These are phyloP conservation scores for Petunia secreta DNA, from an alignment of 257 asterid species.

Conservation along the genomic window DNA sequence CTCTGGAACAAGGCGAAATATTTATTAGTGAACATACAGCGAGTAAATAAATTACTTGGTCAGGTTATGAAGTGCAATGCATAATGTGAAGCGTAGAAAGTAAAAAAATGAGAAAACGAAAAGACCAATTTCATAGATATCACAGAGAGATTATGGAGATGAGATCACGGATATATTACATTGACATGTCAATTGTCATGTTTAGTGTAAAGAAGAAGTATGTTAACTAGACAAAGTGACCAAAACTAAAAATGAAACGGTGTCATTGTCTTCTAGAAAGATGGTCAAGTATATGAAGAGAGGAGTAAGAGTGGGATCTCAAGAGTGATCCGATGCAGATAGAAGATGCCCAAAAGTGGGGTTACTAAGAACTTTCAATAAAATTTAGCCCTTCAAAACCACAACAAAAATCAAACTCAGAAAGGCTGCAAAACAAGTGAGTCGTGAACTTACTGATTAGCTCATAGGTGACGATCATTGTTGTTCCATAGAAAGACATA, in stretches of 20 bases:
- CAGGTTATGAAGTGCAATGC: neutral
- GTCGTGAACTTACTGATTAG: constrained; percentile 63
- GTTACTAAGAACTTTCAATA: neutral
- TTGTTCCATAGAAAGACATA: constrained; percentile 88
- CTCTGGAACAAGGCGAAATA: constrained; percentile 45
- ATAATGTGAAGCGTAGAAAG: neutral
- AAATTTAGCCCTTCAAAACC: neutral
- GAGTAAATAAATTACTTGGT: neutral
- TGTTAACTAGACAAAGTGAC: neutral
- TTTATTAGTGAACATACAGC: neutral
- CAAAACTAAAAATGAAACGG: too few species aligned
- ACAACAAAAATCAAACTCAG: neutral
- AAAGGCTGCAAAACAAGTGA: neutral
- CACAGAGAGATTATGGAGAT: neutral
- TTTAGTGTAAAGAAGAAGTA: neutral
- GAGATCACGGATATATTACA: neutral
- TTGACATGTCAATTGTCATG: neutral
- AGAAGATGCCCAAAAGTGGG: neutral
- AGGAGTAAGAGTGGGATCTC: neutral
- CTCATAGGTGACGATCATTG: constrained; percentile 94
- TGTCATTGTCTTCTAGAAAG: too few species aligned
- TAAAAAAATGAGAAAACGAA: too few species aligned
- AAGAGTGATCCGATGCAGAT: neutral
- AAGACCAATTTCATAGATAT: neutral
- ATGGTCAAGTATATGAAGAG: neutral